A percentile compares a stretch with the other conserved stretches of the same genome.
Conservation (phyloP, 768 basidiomycete species). For the Serendipita indica region DNA sequence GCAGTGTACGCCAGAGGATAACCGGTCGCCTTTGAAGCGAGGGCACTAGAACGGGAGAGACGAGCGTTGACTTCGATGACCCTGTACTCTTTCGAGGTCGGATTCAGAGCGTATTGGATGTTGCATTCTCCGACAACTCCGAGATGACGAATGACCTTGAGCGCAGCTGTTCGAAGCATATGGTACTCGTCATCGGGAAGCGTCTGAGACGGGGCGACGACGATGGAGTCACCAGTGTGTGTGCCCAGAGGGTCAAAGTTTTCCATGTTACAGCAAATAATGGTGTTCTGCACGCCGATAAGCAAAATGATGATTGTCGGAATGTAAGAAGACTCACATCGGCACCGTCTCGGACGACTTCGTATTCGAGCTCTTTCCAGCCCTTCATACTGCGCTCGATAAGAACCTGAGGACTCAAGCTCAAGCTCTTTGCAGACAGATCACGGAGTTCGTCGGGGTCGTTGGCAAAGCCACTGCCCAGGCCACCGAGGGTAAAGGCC, state of each 20-base stretch:
- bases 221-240: constrained; percentile 98
- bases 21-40: constrained; percentile 97
- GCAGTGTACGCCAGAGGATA: constrained; percentile 99
- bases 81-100: constrained; percentile 82
- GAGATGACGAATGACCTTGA: constrained; percentile 85
- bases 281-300: constrained; percentile 57
- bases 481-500: constrained; percentile 94
- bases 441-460: constrained; percentile 90
- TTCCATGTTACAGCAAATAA: constrained; percentile 99
- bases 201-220: constrained; percentile 96
- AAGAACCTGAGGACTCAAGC: constrained; percentile 85
- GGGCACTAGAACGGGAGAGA: constrained; percentile 40
- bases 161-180: constrained; percentile 93
- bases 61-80: constrained; percentile 98
- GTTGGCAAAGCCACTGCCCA: constrained; percentile 95
- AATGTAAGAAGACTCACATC: constrained; percentile 49
- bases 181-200: constrained; percentile 97
- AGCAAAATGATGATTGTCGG: not conserved
- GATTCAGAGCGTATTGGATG: constrained; percentile 97
- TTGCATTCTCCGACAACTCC: constrained; percentile 93
- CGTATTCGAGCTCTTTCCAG: constrained; percentile 99
- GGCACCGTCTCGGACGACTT: constrained; percentile 94
- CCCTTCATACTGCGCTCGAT: constrained; percentile 98
- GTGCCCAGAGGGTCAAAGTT: constrained; percentile 99
- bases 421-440: constrained; percentile 79